Conservation (phyloP, 345 rosid genomes). For the Arabidopsis arenosa region DNA sequence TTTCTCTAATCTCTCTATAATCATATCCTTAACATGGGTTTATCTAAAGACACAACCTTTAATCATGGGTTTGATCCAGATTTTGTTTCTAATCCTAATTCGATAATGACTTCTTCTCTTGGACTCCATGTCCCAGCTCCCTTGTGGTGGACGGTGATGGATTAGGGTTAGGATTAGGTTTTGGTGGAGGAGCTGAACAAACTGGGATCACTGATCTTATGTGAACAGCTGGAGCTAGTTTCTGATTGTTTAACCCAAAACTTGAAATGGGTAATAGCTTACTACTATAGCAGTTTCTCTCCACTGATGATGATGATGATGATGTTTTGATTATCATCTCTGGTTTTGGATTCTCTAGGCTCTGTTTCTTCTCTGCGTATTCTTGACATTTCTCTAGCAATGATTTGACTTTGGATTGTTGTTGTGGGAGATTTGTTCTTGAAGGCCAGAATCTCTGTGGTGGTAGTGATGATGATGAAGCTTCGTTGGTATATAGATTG, state of each 20-base stretch:
- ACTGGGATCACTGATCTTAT: conserved; percentile 84
- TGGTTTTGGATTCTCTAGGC: conserved; percentile 8
- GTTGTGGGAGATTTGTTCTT: conserved; percentile 33
- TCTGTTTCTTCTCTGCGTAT: conserved; percentile 43
- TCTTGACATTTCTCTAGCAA: conserved; percentile 46
- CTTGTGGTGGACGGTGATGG: conserved; percentile 1
- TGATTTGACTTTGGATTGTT: conserved; percentile 43
- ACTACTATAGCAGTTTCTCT: conserved; percentile 44
- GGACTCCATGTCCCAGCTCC: conserved; percentile 1
- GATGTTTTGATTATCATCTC: conserved; percentile 4
- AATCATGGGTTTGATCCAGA: conserved; percentile 30
- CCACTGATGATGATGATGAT: conserved; percentile 28
- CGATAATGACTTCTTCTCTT: conserved; percentile 22
- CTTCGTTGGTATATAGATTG: conserved; percentile 54
- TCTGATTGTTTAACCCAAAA: conserved; percentile 40
- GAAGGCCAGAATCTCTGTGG: conserved; percentile 55
- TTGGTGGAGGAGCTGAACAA: conserved; percentile 64
- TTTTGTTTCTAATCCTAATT: conserved; percentile 32
- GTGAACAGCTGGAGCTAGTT: conserved; percentile 69
- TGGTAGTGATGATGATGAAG: conserved; percentile 36
- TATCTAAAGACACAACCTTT: conserved; percentile 24
- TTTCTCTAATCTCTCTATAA: not conserved
- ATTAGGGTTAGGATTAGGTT: conserved; percentile 10
- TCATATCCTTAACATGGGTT: conserved; percentile 29
- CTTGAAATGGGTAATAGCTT: conserved; percentile 43